phyloP scores from a whole-genome alignment of 306 rosid species.

The Purshia tridentata region DNA sequence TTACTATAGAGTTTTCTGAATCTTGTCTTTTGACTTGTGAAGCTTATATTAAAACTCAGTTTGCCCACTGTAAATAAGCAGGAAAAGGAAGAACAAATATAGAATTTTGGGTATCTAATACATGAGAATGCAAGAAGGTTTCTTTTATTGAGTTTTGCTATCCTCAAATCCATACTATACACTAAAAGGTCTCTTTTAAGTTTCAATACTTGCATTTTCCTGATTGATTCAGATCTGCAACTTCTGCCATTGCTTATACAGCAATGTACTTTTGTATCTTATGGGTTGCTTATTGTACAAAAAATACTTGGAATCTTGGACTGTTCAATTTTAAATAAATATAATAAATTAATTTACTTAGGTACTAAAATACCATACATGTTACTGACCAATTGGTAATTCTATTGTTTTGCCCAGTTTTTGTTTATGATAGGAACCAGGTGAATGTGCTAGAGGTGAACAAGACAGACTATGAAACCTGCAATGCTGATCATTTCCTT shows the following conservation, averaged over 20 bases:
- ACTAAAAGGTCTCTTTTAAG: background rate
- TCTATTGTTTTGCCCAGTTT: constrained; percentile 42
- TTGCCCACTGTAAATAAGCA: background rate
- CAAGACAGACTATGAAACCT: constrained; percentile 68
- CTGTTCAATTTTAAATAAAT: background rate
- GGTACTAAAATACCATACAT: background rate
- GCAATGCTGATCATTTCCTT: constrained; percentile 67
- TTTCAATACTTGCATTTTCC: background rate
- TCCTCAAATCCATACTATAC: background rate
- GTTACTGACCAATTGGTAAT: constrained; percentile 2
- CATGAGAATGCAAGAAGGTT: background rate
- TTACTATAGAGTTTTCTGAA: background rate
- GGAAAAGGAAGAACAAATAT: background rate
- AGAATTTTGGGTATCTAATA: background rate
- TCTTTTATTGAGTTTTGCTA: background rate
- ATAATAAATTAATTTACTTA: background rate
- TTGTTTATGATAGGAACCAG: constrained; percentile 94
- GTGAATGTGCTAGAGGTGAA: constrained; percentile 79
- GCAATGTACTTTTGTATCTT: background rate
- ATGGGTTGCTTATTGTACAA: background rate
- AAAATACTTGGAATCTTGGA: background rate
- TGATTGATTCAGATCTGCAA: constrained; percentile 17
- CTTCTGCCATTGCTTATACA: constrained; percentile 1
- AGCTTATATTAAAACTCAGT: background rate
- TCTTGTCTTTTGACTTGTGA: background rate